A percentile compares a stretch with the other conserved stretches of the same genome.
Conservation (phyloP, 2,329 filamentous ascomycete genomes). For the Aspergillus udagawae region DNA sequence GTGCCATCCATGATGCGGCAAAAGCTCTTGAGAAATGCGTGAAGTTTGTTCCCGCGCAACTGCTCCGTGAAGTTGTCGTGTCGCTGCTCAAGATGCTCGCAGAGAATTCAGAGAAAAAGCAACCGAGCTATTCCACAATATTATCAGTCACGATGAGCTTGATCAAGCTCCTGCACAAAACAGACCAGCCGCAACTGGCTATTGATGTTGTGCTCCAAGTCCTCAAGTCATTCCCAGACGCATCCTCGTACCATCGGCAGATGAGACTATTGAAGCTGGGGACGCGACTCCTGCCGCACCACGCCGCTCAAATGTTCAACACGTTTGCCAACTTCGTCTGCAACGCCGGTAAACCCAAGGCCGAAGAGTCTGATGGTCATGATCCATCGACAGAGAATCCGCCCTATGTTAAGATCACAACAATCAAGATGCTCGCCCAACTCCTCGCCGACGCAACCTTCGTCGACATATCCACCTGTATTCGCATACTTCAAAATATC, state of each 20-base stretch:
- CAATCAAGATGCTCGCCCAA: conserved; percentile 15
- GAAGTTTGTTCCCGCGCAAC: conserved; percentile 2
- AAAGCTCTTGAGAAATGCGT: neutral
- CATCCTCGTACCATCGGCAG: conserved; percentile 14
- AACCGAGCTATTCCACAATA: neutral
- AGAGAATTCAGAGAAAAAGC: neutral
- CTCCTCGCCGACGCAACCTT: conserved; percentile 9
- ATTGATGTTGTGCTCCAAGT: conserved; percentile 10
- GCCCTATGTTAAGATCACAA: conserved; percentile 12
- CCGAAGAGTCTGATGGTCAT: neutral
- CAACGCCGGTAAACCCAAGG: neutral
- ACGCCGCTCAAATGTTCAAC: conserved; percentile 6
- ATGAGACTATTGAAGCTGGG: conserved; percentile 6
- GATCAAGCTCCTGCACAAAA: conserved; percentile 8
- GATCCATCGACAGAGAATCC: neutral
- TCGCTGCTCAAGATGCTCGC: conserved; percentile 5
- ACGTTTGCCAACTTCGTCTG: conserved; percentile 6
- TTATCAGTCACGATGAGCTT: conserved; percentile 4
- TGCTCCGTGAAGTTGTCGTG: conserved; percentile 7
- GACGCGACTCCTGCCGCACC: conserved; percentile 1
- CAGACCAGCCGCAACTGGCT: conserved; percentile 11
- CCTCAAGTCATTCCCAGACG: conserved; percentile 10
- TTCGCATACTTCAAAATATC: conserved; percentile 7
- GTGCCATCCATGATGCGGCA: neutral
- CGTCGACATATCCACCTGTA: neutral